Evolutionary conservation across 768 basidiomycete species (phyloP).

Genomic region (Hebeloma cylindrosporum): DNA sequence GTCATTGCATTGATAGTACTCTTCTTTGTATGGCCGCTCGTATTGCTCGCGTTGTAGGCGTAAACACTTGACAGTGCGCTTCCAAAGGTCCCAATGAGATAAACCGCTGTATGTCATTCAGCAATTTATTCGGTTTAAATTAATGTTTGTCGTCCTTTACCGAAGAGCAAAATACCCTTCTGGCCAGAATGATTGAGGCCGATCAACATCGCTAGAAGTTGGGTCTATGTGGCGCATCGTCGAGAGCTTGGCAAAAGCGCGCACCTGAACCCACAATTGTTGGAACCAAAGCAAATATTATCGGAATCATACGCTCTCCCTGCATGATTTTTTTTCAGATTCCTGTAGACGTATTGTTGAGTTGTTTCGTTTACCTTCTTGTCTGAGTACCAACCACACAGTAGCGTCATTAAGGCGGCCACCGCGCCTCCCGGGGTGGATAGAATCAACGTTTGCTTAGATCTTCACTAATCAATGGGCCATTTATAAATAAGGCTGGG

Average conservation of each 20-base stretch:
- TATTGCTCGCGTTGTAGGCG: slow-evolving; percentile 66
- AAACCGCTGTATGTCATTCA: slow-evolving; percentile 36
- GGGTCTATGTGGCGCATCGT: background rate
- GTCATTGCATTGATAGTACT: slow-evolving; percentile 65
- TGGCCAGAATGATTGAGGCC: slow-evolving; percentile 48
- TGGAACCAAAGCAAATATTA: slow-evolving; percentile 55
- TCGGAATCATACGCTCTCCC: slow-evolving; percentile 62
- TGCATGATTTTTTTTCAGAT: slow-evolving; percentile 13
- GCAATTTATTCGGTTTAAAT: background rate
- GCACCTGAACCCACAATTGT: slow-evolving; percentile 57
- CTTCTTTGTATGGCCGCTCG: slow-evolving; percentile 67
- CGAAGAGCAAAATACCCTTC: slow-evolving; percentile 57
- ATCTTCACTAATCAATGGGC: slow-evolving; percentile 29
- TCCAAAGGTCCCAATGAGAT: slow-evolving; percentile 56
- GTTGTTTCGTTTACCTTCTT: slow-evolving; percentile 51
- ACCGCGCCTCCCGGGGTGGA: slow-evolving; percentile 57
- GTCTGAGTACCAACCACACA: slow-evolving; percentile 67
- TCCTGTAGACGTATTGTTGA: background rate
- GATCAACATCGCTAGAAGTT: slow-evolving; percentile 45
- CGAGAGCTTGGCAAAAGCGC: background rate
- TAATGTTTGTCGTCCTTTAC: slow-evolving; percentile 29
- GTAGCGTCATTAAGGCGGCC: slow-evolving; percentile 45
- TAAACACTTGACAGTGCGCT: slow-evolving; percentile 60
- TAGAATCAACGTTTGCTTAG: slow-evolving; percentile 60
- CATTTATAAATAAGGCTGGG: background rate